Evolutionary conservation across 495 filamentous ascomycete species (phyloP).

Genomic region (Penicillium daleae): DNA sequence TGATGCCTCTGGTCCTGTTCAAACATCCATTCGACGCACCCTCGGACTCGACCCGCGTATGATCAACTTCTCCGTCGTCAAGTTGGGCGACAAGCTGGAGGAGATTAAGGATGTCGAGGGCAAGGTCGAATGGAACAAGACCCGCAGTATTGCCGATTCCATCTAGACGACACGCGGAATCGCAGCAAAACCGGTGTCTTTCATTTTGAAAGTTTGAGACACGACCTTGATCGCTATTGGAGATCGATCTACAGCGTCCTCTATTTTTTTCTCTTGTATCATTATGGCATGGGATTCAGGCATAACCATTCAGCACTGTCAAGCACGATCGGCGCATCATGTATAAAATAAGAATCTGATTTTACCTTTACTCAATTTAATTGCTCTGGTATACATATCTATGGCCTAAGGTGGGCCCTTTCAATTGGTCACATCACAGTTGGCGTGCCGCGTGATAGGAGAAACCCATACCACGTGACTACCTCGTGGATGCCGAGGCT

Average conservation of each 20-base stretch:
- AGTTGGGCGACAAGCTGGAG: conserved; percentile 78
- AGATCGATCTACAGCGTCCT: conserved; percentile 22
- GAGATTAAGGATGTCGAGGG: conserved; percentile 66
- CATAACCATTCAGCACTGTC: conserved; percentile 32
- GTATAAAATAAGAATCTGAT: conserved; percentile 40
- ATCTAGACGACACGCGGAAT: conserved; percentile 22
- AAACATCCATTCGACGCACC: conserved; percentile 71
- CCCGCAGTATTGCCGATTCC: conserved; percentile 33
- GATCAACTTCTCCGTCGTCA: conserved; percentile 83
- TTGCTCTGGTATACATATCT: not conserved
- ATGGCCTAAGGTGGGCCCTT: not conserved
- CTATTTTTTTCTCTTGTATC: conserved; percentile 34
- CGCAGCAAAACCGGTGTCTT: not conserved
- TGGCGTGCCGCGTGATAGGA: not conserved
- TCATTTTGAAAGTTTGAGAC: not conserved
- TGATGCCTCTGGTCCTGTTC: conserved; percentile 71
- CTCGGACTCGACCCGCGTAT: conserved; percentile 88
- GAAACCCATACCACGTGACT: conserved; percentile 16
- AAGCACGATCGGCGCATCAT: conserved; percentile 47
- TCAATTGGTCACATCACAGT: not conserved
- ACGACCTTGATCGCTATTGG: conserved; percentile 15
- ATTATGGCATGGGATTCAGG: conserved; percentile 39
- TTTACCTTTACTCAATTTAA: conserved; percentile 14
- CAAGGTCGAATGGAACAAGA: conserved; percentile 60
- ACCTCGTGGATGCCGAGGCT: conserved; percentile 25